Conservation (phyloP, 345 rosid species). For the Schrenkiella parvula region DNA sequence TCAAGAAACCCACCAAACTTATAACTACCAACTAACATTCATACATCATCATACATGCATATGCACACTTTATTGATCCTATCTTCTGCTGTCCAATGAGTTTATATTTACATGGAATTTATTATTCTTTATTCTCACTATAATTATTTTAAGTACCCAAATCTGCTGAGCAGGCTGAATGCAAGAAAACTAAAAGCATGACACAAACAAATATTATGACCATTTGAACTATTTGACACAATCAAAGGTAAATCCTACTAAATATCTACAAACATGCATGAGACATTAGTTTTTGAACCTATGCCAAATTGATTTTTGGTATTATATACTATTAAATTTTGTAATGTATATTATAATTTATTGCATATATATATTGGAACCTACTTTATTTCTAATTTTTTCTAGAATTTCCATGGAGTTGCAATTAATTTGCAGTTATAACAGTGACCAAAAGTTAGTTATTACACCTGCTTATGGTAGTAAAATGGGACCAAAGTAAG, state of each 20-base stretch:
- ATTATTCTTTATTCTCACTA: background rate
- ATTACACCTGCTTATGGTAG: background rate
- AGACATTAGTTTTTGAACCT: background rate
- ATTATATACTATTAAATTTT: background rate
- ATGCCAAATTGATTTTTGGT: background rate
- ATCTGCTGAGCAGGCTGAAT: background rate
- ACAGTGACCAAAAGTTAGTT: slow-evolving; percentile 8
- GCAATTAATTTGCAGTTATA: background rate
- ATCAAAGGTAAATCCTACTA: background rate
- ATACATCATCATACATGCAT: slow-evolving; percentile 21
- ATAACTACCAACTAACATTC: slow-evolving; percentile 33
- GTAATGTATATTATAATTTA: background rate
- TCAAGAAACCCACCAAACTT: slow-evolving; percentile 33
- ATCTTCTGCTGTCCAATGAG: slow-evolving; percentile 26
- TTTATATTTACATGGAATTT: slow-evolving; percentile 13
- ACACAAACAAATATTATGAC: background rate
- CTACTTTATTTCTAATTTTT: background rate
- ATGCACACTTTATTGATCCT: slow-evolving; percentile 26
- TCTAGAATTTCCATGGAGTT: background rate
- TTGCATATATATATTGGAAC: background rate
- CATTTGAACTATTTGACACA: slow-evolving; percentile 7
- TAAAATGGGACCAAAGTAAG: slow-evolving; percentile 19
- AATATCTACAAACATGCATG: slow-evolving; percentile 14
- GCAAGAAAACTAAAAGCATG: background rate
- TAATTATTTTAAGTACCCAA: background rate